These are phyloP conservation scores for Wickerhamomyces canadensis DNA, from an alignment of 805 yeast genomes.

Conservation along the genomic window DNA sequence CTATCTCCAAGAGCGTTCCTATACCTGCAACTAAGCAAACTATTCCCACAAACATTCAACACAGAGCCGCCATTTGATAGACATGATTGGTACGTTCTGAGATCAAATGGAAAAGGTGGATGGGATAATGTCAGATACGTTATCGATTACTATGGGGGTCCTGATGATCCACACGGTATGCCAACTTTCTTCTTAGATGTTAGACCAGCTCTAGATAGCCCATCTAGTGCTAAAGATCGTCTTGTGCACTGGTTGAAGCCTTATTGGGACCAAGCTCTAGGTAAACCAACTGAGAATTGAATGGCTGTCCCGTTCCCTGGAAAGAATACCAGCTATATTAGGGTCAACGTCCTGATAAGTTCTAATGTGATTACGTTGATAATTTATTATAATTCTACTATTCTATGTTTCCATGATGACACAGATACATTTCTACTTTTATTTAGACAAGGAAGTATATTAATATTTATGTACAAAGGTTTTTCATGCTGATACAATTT, in stretches of 20 bases:
- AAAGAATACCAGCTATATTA: too few relatives aligned
- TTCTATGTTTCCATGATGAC: too few relatives aligned
- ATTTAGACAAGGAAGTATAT: too few relatives aligned
- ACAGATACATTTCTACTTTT: too few relatives aligned
- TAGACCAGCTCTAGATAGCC: constrained; percentile 84
- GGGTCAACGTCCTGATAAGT: too few relatives aligned
- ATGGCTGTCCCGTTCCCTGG: too few relatives aligned
- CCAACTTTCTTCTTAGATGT: constrained; percentile 93
- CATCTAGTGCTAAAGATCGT: constrained; percentile 62
- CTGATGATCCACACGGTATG: constrained; percentile 83
- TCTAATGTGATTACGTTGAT: too few relatives aligned
- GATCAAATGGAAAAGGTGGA: constrained; percentile 41
- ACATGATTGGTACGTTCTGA: constrained; percentile 95
- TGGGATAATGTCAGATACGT: constrained; percentile 84
- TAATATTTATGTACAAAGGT: too few relatives aligned
- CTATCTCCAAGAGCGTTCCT: constrained; percentile 79
- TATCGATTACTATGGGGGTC: constrained; percentile 94
- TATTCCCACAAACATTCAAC: constrained; percentile 69
- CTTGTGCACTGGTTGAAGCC: constrained; percentile 63
- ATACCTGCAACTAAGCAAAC: constrained; percentile 56
- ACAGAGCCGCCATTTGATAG: constrained; percentile 92
- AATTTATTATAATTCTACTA: too few relatives aligned
- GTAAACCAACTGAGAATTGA: constrained; percentile 31
- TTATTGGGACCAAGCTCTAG: constrained; percentile 62
- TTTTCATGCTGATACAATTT: too few relatives aligned